These are phyloP conservation scores for Paralagenidium karlingii DNA, from an alignment of 352 stramenopile genomes.

Conservation along the genomic window DNA sequence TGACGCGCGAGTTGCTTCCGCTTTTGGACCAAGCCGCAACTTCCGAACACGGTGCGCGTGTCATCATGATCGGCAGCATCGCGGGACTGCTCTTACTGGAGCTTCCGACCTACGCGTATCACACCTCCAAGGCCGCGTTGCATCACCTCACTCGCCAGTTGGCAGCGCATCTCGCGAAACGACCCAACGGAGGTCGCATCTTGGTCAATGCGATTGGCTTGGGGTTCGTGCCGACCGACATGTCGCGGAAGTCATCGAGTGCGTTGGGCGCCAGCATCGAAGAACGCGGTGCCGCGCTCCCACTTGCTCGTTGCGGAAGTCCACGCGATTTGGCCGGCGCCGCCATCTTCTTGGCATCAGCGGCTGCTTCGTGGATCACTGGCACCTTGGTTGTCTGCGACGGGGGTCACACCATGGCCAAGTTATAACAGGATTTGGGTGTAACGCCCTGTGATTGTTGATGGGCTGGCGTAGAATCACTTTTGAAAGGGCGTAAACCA, in stretches of 20 bases:
- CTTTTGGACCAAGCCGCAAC: constrained; percentile 65
- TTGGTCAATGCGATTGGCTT: constrained; percentile 93
- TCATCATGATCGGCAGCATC: constrained; percentile 72
- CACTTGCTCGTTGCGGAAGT: constrained; percentile 73
- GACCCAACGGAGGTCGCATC: constrained; percentile 76
- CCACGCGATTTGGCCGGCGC: constrained; percentile 88
- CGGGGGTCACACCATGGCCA: constrained; percentile 42
- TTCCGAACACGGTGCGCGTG: constrained; percentile 24
- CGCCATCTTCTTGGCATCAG: constrained; percentile 87
- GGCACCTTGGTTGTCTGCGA: constrained; percentile 87
- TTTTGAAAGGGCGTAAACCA: no score
- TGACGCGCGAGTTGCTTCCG: constrained; percentile 83
- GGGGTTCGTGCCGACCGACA: constrained; percentile 84
- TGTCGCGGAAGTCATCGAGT: constrained; percentile 76
- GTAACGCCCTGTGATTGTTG: no score
- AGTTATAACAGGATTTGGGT: no score
- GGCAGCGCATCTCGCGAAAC: constrained; percentile 79
- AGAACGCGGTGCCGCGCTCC: constrained; percentile 53
- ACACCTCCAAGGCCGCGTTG: constrained; percentile 90
- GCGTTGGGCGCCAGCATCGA: no score
- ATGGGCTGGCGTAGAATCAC: no score
- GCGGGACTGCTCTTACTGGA: constrained; percentile 74
- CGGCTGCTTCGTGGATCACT: constrained; percentile 85
- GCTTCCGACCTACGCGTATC: constrained; percentile 87
- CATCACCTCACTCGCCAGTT: constrained; percentile 90